phyloP scores from a whole-genome alignment of 768 basidiomycete genomes.

The Lactarius akahatsu region DNA sequence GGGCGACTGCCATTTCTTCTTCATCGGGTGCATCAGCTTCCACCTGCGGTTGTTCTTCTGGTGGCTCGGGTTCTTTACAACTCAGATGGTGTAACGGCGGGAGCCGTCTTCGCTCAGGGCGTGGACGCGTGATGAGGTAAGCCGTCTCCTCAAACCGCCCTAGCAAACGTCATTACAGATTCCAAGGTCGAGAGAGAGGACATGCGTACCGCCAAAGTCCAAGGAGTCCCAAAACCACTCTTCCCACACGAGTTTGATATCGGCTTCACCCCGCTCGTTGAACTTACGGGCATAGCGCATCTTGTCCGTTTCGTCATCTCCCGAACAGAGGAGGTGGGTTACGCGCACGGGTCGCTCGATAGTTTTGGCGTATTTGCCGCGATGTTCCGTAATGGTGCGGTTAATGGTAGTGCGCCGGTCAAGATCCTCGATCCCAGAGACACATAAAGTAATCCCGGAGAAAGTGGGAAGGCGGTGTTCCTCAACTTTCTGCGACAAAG shows the following conservation, averaged over 20 bases:
- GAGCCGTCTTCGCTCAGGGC: slow-evolving; percentile 23
- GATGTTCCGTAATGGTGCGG: slow-evolving; percentile 53
- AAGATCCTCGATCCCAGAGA: slow-evolving; percentile 73
- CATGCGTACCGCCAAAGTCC: slow-evolving; percentile 58
- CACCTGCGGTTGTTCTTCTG: slow-evolving; percentile 3
- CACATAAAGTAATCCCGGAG: slow-evolving; percentile 62
- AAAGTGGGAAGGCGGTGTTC: slow-evolving; percentile 72
- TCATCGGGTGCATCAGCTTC: slow-evolving; percentile 38
- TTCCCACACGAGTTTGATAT: slow-evolving; percentile 84
- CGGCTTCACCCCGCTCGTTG: slow-evolving; percentile 64
- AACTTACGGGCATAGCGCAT: slow-evolving; percentile 78
- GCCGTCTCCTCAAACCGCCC: slow-evolving; percentile 27
- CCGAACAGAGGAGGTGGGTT: slow-evolving; percentile 82
- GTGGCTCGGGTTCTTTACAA: slow-evolving; percentile 8
- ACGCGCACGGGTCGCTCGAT: slow-evolving; percentile 76
- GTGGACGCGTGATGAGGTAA: slow-evolving; percentile 26
- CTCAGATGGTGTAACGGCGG: neutral
- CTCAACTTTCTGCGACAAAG: slow-evolving; percentile 50
- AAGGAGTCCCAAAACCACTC: slow-evolving; percentile 97
- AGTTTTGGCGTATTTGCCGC: slow-evolving; percentile 70
- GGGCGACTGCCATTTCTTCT: slow-evolving; percentile 56
- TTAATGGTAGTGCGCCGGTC: slow-evolving; percentile 61
- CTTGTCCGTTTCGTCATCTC: slow-evolving; percentile 67
- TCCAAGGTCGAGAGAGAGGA: no score
- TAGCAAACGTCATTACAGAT: slow-evolving; percentile 2